Evolutionary conservation across 176 grass and related monocot species (phyloP).

Genomic region (Phyllostachys edulis): DNA sequence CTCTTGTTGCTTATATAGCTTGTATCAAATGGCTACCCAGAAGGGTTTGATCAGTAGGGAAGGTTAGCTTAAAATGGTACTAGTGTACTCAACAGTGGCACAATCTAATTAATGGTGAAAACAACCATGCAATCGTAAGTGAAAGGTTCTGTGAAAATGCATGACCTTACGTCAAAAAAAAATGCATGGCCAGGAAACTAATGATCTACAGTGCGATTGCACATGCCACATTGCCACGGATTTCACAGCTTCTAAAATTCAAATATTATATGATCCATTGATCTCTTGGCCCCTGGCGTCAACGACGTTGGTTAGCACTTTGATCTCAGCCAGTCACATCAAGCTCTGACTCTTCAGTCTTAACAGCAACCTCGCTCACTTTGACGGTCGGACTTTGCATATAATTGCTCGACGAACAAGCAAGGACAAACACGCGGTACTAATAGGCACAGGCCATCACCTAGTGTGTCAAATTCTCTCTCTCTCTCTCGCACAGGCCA

Average conservation of each 20-base stretch:
- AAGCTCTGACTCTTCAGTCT: not conserved
- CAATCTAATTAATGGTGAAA: not conserved
- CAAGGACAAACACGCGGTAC: not conserved
- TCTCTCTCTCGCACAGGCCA: too few relatives aligned
- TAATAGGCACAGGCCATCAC: not conserved
- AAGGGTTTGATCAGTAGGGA: not conserved
- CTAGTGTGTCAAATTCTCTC: too few relatives aligned
- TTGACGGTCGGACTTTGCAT: not conserved
- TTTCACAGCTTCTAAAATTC: not conserved
- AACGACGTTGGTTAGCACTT: not conserved
- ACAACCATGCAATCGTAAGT: not conserved
- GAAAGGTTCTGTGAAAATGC: not conserved
- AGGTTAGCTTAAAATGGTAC: not conserved
- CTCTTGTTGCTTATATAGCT: not conserved
- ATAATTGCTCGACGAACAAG: not conserved
- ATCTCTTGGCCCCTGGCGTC: not conserved
- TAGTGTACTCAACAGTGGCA: not conserved
- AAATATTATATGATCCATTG: not conserved
- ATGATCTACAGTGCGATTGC: not conserved
- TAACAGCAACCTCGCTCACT: not conserved
- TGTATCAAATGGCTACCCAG: not conserved
- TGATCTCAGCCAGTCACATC: conserved; percentile 9
- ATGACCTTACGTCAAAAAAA: too few relatives aligned
- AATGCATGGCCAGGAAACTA: not conserved
- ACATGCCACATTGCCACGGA: not conserved